Evolutionary conservation across 208 protist genomes (phyloP).

Genomic region (Leishmania guyanensis): DNA sequence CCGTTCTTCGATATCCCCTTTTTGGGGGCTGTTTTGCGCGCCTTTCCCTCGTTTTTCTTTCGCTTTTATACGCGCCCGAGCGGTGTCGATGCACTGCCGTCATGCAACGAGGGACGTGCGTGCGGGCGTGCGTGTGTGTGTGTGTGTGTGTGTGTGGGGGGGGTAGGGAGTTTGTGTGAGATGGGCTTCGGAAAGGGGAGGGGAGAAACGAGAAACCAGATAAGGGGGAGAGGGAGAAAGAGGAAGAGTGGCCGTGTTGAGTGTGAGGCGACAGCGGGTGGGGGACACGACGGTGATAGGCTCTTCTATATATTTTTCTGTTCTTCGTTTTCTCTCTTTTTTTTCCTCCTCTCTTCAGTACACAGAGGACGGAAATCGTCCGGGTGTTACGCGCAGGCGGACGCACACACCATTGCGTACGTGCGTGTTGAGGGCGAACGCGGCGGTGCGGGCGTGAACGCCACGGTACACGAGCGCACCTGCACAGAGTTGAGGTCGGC

Average conservation of each 20-base stretch:
- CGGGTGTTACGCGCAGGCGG: not conserved
- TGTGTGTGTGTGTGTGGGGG: not conserved
- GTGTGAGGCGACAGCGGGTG: not conserved
- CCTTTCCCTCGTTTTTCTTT: not conserved
- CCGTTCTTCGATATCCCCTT: not conserved
- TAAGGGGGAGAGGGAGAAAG: not conserved
- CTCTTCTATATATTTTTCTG: too few species aligned
- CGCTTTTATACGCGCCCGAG: not conserved
- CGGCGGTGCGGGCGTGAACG: not conserved
- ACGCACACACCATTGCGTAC: not conserved
- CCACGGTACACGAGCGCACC: not conserved
- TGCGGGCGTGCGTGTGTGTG: not conserved
- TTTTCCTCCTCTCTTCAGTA: not conserved
- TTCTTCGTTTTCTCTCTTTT: too few species aligned
- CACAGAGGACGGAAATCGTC: not conserved
- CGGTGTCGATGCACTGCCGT: not conserved
- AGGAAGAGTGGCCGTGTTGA: not conserved
- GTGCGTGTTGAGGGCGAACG: not conserved
- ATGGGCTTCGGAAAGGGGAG: not conserved
- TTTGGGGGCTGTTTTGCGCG: not conserved
- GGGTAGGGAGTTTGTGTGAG: not conserved
- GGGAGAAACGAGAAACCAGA: not conserved
- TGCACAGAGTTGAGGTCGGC: not conserved
- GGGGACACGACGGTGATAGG: too few species aligned
- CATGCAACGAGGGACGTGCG: not conserved